phyloP scores from a whole-genome alignment of 2,329 filamentous ascomycete species.

The Trichoderma atroviride region DNA sequence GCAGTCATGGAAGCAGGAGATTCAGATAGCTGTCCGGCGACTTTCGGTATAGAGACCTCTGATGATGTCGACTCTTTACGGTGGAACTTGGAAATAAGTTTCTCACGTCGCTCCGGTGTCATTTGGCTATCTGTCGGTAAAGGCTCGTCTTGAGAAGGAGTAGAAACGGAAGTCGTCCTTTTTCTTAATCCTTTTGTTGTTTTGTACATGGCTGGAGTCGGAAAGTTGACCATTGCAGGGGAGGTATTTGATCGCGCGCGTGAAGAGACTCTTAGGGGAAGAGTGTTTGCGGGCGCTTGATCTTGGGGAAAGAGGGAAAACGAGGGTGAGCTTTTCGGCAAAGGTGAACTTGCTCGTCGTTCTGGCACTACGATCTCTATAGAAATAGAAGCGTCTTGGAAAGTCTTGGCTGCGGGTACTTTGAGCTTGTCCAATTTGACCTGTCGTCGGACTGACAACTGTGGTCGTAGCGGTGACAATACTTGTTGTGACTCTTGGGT shows the following conservation, averaged over 20 bases:
- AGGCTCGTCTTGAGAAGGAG: slow-evolving; percentile 1
- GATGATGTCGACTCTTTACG: slow-evolving; percentile 17
- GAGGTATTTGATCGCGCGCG: slow-evolving; percentile 58
- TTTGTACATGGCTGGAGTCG: slow-evolving; percentile 15
- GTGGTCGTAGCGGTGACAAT: neutral
- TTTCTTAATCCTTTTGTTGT: neutral
- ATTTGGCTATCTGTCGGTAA: neutral
- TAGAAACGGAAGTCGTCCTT: slow-evolving; percentile 22
- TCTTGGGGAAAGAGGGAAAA: slow-evolving; percentile 51
- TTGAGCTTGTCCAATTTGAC: slow-evolving; percentile 61
- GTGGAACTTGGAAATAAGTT: slow-evolving; percentile 31
- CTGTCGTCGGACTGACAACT: slow-evolving; percentile 59
- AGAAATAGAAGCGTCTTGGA: slow-evolving; percentile 43
- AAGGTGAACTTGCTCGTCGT: slow-evolving; percentile 55
- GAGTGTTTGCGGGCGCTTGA: slow-evolving; percentile 30
- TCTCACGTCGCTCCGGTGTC: slow-evolving; percentile 6
- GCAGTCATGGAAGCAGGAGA: neutral
- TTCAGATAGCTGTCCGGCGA: neutral
- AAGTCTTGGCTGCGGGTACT: slow-evolving; percentile 33
- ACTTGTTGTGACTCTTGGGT: slow-evolving; percentile 11
- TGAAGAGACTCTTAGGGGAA: slow-evolving; percentile 41
- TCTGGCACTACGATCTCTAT: slow-evolving; percentile 33
- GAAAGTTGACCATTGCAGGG: slow-evolving; percentile 43
- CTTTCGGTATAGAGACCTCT: neutral
- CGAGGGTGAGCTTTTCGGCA: slow-evolving; percentile 47